phyloP scores from a whole-genome alignment of 768 basidiomycete genomes.

The Termitomyces eurrhizus region DNA sequence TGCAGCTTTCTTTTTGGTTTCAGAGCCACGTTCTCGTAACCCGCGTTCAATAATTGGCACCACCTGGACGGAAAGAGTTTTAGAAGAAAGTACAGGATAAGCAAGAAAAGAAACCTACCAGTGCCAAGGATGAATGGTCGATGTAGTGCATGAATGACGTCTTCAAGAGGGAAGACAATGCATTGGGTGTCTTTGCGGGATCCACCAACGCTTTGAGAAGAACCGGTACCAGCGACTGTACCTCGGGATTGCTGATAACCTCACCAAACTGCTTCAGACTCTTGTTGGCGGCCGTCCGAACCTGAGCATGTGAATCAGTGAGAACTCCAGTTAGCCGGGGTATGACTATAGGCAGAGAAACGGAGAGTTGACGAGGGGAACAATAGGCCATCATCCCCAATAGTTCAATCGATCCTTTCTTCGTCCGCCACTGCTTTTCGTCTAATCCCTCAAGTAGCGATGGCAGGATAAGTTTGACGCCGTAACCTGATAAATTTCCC shows the following conservation, averaged over 20 bases:
- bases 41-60: conserved; percentile 95
- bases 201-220: conserved; percentile 95
- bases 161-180: conserved; percentile 81
- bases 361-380: conserved; percentile 89
- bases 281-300: conserved; percentile 87
- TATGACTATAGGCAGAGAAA: conserved; percentile 94
- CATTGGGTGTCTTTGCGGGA: conserved; percentile 84
- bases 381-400: conserved; percentile 99
- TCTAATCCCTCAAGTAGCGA: conserved; percentile 86
- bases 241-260: conserved; percentile 97
- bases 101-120: conserved; percentile 46
- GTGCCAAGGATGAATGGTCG: conserved; percentile 91
- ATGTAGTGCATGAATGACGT: conserved; percentile 98
- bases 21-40: conserved; percentile 85
- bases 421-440: conserved; percentile 98
- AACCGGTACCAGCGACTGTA: conserved; percentile 83
- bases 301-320: conserved; percentile 97
- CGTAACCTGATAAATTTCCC: conserved; percentile 91
- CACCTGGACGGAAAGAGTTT: conserved; percentile 46
- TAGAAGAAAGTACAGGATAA: neutral
- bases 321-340: conserved; percentile 92
- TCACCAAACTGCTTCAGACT: conserved; percentile 98
- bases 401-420: conserved; percentile 95
- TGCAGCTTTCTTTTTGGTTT: conserved; percentile 92
- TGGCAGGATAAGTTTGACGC: conserved; percentile 92